Evolutionary conservation across 768 basidiomycete genomes (phyloP), one percentile per base, ranked within the genome.

Genomic region (Leccinum incarnatum): DNA sequence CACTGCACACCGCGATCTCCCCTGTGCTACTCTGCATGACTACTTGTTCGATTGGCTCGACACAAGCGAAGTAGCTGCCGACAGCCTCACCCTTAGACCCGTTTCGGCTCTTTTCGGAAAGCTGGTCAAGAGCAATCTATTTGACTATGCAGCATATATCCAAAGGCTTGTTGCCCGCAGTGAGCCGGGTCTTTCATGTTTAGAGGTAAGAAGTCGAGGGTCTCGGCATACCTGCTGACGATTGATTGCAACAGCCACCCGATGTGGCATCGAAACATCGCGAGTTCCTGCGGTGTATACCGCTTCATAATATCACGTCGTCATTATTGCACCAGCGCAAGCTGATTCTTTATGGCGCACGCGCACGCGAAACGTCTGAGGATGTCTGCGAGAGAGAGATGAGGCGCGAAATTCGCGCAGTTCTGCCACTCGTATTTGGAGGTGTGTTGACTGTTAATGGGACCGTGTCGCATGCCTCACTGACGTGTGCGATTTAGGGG

Each of bases 41-140:
- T 78, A 84, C 59, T 73, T 94, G 10, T 92, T 94, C 64, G 84
- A 88, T 53, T 94, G 92, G 92, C 73, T 93, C 27, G 89, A 93
- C 66, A 76, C 77, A 1, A 87, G 81, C 10, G 81, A 84, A 6
- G 80, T 83, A 17, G 86, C 86, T 3, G 81, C 77, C 1, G 83
- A 91, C 30, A 56, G 69, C 14, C 73, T 72, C 6, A 89, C 85
- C 64, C 74, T 89, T 4, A 75, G 78, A 30, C 72, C 82, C n/a
- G 80, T 91, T 27, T 80, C 89, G 10, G 73, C 86, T 15, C 73
- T 93, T 7, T 91, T 85, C 55, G 90, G 86, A 4, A 85, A 88
- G 67, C 79, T 94, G 2, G 82, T 89, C 12, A 84, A 85, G 67
- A 73, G 76, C n/a, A 83, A 81, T 14, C 68, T 91, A 19, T 93